phyloP scores from a whole-genome alignment of 1,139 yeast genomes.

The Diutina catenulata region DNA sequence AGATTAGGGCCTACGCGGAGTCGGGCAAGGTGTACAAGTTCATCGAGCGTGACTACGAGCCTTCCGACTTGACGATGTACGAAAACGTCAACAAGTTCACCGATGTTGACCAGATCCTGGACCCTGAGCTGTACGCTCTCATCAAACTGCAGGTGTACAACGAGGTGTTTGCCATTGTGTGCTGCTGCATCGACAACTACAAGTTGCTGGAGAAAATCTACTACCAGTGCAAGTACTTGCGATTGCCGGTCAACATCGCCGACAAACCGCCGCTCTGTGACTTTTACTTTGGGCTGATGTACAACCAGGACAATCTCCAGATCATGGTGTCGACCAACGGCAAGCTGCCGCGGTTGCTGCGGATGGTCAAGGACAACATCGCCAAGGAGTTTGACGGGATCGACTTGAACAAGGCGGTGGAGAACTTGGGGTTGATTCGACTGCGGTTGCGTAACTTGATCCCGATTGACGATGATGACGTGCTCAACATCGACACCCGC shows the following conservation, averaged over 20 bases:
- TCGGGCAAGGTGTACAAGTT: conserved; percentile 34
- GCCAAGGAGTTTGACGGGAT: conserved; percentile 31
- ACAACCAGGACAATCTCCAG: conserved; percentile 66
- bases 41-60: conserved; percentile 26
- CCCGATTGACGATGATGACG: conserved; percentile 35
- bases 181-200: conserved; percentile 72
- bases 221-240: conserved; percentile 39
- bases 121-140: conserved; percentile 15
- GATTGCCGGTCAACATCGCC: conserved; percentile 70
- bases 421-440: conserved; percentile 50
- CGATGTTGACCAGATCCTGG: conserved; percentile 11
- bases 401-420: conserved; percentile 47
- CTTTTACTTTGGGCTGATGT: conserved; percentile 76
- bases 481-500: conserved; percentile 42
- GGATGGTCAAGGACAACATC: conserved; percentile 49
- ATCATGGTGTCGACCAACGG: conserved; percentile 82
- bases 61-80: conserved; percentile 39
- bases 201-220: conserved; percentile 47
- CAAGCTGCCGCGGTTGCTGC: conserved; percentile 66
- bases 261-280: conserved; percentile 79
- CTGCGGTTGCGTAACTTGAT: conserved; percentile 31
- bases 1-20: conserved; percentile 23
- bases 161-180: conserved; percentile 47
- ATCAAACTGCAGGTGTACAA: conserved; percentile 21
- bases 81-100: conserved; percentile 13